Evolutionary conservation across 164 flowering plant genomes (phyloP).

Genomic region (Magnolia changhungtana): DNA sequence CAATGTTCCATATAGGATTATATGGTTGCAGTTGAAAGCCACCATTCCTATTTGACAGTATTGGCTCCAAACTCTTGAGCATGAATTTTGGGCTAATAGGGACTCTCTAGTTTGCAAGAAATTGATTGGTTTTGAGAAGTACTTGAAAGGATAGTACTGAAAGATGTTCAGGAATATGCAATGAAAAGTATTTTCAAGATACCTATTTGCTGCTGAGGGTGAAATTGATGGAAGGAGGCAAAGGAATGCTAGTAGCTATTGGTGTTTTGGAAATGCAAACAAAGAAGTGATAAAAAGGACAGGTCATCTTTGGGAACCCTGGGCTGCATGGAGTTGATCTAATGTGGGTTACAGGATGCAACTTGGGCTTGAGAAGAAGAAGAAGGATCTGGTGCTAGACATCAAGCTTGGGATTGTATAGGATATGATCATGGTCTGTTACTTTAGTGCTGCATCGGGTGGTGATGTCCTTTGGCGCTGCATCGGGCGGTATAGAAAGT

Average conservation of each 20-base stretch:
- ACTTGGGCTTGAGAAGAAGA: no score
- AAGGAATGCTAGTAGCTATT: background rate
- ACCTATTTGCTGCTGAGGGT: background rate
- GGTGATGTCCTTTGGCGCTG: no score
- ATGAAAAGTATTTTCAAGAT: no score
- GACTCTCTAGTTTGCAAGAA: background rate
- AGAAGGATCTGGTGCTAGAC: no score
- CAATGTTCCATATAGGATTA: background rate
- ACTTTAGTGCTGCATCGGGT: no score
- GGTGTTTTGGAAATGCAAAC: background rate
- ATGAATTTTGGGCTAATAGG: background rate
- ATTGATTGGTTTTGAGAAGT: background rate
- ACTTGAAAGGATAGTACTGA: background rate
- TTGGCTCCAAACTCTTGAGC: background rate
- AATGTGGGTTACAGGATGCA: no score
- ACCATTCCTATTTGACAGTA: background rate
- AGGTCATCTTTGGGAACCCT: no score
- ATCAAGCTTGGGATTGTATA: no score
- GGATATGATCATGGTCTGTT: no score
- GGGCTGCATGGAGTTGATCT: no score
- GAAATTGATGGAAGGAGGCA: constrained; percentile 2
- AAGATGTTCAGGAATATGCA: background rate
- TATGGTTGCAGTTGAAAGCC: background rate
- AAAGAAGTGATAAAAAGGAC: no score
- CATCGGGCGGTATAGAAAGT: no score